Evolutionary conservation across 2,329 filamentous ascomycete species (phyloP), one percentile per base, ranked within the genome.

Genomic region (Pseudonectria buxi): DNA sequence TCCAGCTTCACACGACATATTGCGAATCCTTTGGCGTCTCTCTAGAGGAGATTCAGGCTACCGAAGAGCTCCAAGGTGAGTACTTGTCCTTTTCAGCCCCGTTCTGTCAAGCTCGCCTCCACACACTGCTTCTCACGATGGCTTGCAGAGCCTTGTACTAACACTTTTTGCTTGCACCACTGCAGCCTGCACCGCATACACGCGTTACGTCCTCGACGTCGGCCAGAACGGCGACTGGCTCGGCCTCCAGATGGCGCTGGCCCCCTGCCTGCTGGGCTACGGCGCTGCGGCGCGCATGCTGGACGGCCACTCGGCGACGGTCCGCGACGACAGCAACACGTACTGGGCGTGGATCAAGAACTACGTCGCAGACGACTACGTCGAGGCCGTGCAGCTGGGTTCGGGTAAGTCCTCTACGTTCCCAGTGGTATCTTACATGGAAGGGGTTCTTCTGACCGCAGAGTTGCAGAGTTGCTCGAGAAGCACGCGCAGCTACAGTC

Each of bases 261-360:
- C 89, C 11, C 88, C 90, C 0, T 95, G 90, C 56, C 69, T 95
- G 24, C 73, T 95, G n/a, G 90, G 90, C 28, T 95, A 96, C 57
- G 82, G 82, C 9, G 76, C 77, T 37, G 85, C 94, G 40, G 90
- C 86, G 6, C 71, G 72, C 50, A 74, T 86, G 50, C 68, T 95
- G 3, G 71, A 79, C 49, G 67, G 67, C 11, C 79, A 84, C 42
- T 63, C 72, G 32, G 68, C 65, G n/a, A 83, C 78, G 25, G 67
- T 67, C 42, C 69, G 71, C 26, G 69, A 82, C 10, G 76, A 68
- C 18, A 22, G 18, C 0, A 94, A 90, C 56, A 69, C 64, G 13
- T 96, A 94, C 64, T 92, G 84, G 82, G 74, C 79, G 30, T 96
- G 90, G 90, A 86, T 96, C 46, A 71, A 89, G 55, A 94, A 86